Evolutionary conservation across 129 eudicot species (phyloP).

Genomic region (Lactuca saligna): DNA sequence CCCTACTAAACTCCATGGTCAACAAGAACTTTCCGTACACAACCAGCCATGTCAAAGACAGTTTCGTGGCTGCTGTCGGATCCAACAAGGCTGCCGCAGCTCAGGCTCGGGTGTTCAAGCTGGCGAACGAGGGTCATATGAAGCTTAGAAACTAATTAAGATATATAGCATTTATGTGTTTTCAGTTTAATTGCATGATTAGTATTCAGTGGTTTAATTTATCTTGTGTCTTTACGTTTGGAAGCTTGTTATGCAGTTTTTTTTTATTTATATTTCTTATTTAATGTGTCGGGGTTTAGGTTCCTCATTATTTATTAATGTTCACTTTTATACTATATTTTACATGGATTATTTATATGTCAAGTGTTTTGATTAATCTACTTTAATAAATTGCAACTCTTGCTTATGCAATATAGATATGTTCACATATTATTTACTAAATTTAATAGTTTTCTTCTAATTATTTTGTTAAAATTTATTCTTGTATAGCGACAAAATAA

Average conservation of each 20-base stretch:
- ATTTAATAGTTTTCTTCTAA: background rate
- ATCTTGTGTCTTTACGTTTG: slow-evolving; percentile 25
- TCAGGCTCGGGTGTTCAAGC: slow-evolving; percentile 80
- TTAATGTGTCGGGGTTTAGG: slow-evolving; percentile 27
- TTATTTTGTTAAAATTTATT: too few species aligned
- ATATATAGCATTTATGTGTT: slow-evolving; percentile 19
- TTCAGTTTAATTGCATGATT: slow-evolving; percentile 25
- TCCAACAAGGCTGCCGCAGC: slow-evolving; percentile 77
- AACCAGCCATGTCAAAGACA: slow-evolving; percentile 61
- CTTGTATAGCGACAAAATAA: background rate
- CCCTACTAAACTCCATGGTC: slow-evolving; percentile 72
- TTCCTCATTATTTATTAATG: slow-evolving; percentile 16
- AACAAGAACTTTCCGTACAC: slow-evolving; percentile 57
- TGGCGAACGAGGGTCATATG: slow-evolving; percentile 72
- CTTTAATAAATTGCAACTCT: slow-evolving; percentile 12
- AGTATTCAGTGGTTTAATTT: slow-evolving; percentile 22
- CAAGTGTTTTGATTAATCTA: slow-evolving; percentile 3
- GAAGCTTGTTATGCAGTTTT: slow-evolving; percentile 12
- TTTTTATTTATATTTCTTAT: slow-evolving; percentile 4
- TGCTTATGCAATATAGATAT: slow-evolving; percentile 7
- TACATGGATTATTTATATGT: slow-evolving; percentile 21
- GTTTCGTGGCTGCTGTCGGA: slow-evolving; percentile 51
- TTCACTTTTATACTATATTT: slow-evolving; percentile 22
- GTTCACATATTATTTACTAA: too few species aligned
- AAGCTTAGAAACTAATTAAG: slow-evolving; percentile 48